Percentiles rank a stretch among this genome's conserved stretches.
Conservation (phyloP, 2,329 filamentous ascomycete genomes). For the Fusarium begoniae region DNA sequence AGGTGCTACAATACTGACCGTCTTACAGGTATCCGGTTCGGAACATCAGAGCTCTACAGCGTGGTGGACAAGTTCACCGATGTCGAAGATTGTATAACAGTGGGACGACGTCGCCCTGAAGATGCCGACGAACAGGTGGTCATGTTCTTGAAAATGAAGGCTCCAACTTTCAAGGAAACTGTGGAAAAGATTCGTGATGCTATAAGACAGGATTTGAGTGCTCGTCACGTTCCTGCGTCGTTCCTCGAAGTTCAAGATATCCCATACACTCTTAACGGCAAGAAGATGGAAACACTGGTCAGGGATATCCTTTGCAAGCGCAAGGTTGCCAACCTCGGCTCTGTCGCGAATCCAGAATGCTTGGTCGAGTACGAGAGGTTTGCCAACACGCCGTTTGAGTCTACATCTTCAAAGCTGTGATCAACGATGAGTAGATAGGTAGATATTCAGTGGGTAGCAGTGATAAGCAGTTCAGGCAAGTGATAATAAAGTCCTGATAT, state of each 20-base stretch:
- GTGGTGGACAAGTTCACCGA: not conserved
- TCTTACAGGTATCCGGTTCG: not conserved
- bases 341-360: not conserved
- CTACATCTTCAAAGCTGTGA: not conserved
- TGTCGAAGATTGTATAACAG: not conserved
- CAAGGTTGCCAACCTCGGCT: not conserved
- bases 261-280: not conserved
- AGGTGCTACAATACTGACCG: not conserved
- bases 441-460: too few relatives aligned
- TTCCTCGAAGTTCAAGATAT: not conserved
- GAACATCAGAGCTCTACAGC: not conserved
- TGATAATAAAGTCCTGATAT: too few relatives aligned
- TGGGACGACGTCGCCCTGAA: not conserved
- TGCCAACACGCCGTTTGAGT: not conserved
- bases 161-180: rapidly evolving
- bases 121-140: not conserved
- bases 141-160: not conserved
- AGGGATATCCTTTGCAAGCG: not conserved
- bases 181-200: not conserved
- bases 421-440: too few relatives aligned
- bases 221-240: not conserved
- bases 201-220: not conserved
- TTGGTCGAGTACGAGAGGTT: not conserved
- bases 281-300: not conserved
- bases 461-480: too few relatives aligned